These are phyloP conservation scores for Trichoderma parareesei DNA, from an alignment of 495 filamentous ascomycete genomes.

Conservation along the genomic window DNA sequence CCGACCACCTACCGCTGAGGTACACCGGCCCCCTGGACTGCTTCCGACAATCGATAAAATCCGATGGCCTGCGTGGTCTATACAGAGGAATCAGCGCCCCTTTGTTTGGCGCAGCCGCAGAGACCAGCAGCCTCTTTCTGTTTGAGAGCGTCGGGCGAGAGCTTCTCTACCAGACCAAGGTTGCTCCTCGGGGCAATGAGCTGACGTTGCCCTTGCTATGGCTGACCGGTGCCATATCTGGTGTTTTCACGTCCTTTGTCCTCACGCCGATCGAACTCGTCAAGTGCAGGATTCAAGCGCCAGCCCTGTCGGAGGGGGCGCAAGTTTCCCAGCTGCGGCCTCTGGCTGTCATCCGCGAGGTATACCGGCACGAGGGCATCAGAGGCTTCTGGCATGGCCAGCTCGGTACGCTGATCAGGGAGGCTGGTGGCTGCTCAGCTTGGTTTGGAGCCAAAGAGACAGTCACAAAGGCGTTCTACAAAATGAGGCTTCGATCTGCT, in stretches of 20 bases:
- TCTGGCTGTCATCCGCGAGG: constrained; percentile 57
- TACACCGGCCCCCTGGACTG: constrained; percentile 90
- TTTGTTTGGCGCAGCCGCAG: constrained; percentile 81
- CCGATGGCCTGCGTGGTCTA: constrained; percentile 69
- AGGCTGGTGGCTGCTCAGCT: constrained; percentile 84
- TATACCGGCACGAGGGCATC: constrained; percentile 74
- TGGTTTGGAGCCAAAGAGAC: constrained; percentile 97
- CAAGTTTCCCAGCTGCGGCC: constrained; percentile 22
- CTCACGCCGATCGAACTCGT: constrained; percentile 95
- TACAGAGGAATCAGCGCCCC: constrained; percentile 94
- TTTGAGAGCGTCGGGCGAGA: constrained; percentile 62
- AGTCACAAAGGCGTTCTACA: constrained; percentile 53
- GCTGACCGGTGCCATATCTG: constrained; percentile 70
- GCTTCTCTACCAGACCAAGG: constrained; percentile 47
- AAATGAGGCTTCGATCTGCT: constrained; percentile 29
- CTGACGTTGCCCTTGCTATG: constrained; percentile 68
- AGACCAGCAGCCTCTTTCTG: constrained; percentile 92
- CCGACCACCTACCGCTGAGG: constrained; percentile 68
- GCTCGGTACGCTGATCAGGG: constrained; percentile 83
- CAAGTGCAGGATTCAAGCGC: constrained; percentile 97
- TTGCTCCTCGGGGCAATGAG: constrained; percentile 39
- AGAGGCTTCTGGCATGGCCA: constrained; percentile 93
- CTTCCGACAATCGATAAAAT: constrained; percentile 72
- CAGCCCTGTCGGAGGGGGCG: constrained; percentile 25
- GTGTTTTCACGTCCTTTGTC: constrained; percentile 82